Percentiles rank a stretch among this genome's conserved stretches.
Evolutionary conservation across 352 stramenopile species (phyloP).

Genomic region (Phytophthora lateralis): DNA sequence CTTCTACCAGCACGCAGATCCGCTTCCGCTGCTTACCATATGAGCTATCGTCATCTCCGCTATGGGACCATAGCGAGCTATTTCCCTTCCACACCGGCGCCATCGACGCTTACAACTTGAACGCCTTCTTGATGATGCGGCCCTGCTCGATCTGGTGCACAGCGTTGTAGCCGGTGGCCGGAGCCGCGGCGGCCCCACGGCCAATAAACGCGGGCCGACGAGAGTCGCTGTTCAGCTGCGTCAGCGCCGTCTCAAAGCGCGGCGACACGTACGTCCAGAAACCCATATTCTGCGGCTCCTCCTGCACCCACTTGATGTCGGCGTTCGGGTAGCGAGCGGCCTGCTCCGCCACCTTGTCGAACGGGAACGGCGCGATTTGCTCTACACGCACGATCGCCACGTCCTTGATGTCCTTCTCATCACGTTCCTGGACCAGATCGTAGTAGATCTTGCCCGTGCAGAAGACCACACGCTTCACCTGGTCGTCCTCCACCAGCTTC

Average conservation of each 20-base stretch:
- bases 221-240: slow-evolving; percentile 88
- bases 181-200: slow-evolving; percentile 91
- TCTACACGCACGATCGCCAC: slow-evolving; percentile 94
- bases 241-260: slow-evolving; percentile 95
- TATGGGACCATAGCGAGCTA: neutral
- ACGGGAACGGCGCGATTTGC: slow-evolving; percentile 98
- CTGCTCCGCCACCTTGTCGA: slow-evolving; percentile 94
- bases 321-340: slow-evolving; percentile 92
- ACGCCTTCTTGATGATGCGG: slow-evolving; percentile 90
- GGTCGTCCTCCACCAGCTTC: slow-evolving; percentile 54
- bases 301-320: slow-evolving; percentile 95
- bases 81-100: slow-evolving; percentile 1
- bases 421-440: slow-evolving; percentile 92
- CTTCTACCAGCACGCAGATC: slow-evolving; percentile 30
- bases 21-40: slow-evolving; percentile 12
- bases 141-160: slow-evolving; percentile 94
- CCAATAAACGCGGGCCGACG: slow-evolving; percentile 93
- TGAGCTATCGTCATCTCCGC: slow-evolving; percentile 7
- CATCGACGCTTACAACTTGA: slow-evolving; percentile 48
- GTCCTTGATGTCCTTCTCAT: slow-evolving; percentile 84
- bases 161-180: slow-evolving; percentile 95
- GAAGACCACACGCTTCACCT: slow-evolving; percentile 90
- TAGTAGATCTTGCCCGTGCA: slow-evolving; percentile 98
- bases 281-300: slow-evolving; percentile 98
- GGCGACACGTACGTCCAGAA: slow-evolving; percentile 94